Base-by-base conservation (phyloP, 1,284 basidiomycete species). In the Cystobasidiaceae sp. region DNA sequence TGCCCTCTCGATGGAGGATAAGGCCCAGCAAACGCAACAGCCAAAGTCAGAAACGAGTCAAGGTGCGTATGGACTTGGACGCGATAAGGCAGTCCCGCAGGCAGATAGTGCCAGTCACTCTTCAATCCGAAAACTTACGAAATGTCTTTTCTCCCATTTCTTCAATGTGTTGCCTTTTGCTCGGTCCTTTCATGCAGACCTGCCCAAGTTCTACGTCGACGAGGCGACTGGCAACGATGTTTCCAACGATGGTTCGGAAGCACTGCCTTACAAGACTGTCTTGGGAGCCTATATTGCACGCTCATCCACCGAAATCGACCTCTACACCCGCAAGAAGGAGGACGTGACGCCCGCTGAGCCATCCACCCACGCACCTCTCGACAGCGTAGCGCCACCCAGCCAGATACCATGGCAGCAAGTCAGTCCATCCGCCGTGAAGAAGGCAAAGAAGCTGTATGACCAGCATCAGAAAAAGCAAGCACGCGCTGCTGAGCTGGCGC, bases 361-460 rank as follows among this genome's bases (percentile, higher is more conserved):
- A 19, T 73, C 73, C 58, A 64, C 61, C 25, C 61, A 64, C 49
- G 43, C 28, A 34, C 61, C 61, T 25, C 27, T 43, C n/a, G 61
- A 52, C 39, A 34, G 41, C 13, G 39, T 43, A 11, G 51, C 48
- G 17, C 33, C 61, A 11, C 17, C 39, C n/a, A 49, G 44, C 30
- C 17, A 46, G n/a, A 51, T 52, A 17, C 69, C 72, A 34, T 82
- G 78, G 46, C 81, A 84, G 61, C 88, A 89, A 69, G 88, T 93
- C 13, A 89, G 90, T 0, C 85, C 88, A 65, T 87, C 88, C 7
- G 86, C 89, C 4, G 77, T 91, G 71, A 99, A 99, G 81, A 97
- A 93, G 79, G 90, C 91, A 11, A 91, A 89, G 79, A 98, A 97
- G 79, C 85, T 85, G 49, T 87, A 91, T 15, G 89, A 92, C 67